A percentile compares a stretch with the other conserved stretches of the same genome.
These are phyloP conservation scores for Nitzschia sp. DNA, from an alignment of 108 stramenopile genomes.

Conservation along the genomic window DNA sequence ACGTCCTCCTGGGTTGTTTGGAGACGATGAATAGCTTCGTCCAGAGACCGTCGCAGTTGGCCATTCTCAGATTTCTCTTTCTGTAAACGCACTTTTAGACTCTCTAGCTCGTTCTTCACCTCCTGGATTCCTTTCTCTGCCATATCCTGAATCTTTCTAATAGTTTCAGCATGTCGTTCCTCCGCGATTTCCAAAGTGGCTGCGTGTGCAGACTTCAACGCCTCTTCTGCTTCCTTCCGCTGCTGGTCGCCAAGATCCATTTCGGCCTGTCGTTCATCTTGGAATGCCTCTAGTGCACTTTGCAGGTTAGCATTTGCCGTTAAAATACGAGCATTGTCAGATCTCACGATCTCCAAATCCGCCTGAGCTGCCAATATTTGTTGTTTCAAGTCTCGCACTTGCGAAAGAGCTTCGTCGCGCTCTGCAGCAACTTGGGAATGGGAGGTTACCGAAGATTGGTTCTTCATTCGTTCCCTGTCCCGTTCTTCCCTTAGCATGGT, in stretches of 20 bases:
- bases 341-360: slow-evolving; percentile 75
- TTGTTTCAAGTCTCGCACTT: slow-evolving; percentile 67
- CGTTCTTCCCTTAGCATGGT: slow-evolving; percentile 77
- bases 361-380: slow-evolving; percentile 68
- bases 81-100: slow-evolving; percentile 47
- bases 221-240: slow-evolving; percentile 55
- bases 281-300: slow-evolving; percentile 76
- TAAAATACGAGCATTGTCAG: slow-evolving; percentile 67
- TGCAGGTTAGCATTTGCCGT: slow-evolving; percentile 75
- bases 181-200: slow-evolving; percentile 59
- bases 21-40: slow-evolving; percentile 85
- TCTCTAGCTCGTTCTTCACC: slow-evolving; percentile 57
- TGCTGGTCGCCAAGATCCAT: slow-evolving; percentile 73
- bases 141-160: slow-evolving; percentile 62
- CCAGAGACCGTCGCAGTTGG: slow-evolving; percentile 73
- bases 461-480: slow-evolving; percentile 60
- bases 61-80: slow-evolving; percentile 67
- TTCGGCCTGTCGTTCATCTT: slow-evolving; percentile 84
- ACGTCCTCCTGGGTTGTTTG: slow-evolving; percentile 89
- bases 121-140: slow-evolving; percentile 58
- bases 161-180: slow-evolving; percentile 55
- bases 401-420: slow-evolving; percentile 60
- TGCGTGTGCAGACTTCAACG: slow-evolving; percentile 64
- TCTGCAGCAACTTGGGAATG: slow-evolving; percentile 53
- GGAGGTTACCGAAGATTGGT: slow-evolving; percentile 40